Evolutionary conservation across 1,284 basidiomycete genomes (phyloP), one percentile per base, ranked within the genome.

Genomic region (Grifola frondosa): DNA sequence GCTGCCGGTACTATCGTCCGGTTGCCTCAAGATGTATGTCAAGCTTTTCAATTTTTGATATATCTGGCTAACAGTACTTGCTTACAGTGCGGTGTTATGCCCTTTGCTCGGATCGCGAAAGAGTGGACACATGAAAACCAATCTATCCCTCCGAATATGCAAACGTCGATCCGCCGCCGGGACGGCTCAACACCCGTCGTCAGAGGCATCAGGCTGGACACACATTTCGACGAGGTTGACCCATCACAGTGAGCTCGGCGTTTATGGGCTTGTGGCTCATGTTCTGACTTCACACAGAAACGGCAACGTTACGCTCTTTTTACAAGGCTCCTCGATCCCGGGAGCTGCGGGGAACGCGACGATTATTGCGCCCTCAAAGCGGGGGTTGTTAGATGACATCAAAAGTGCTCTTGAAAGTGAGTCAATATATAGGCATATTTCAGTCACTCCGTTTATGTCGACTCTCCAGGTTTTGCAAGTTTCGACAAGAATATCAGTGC

Each of bases 51-150:
- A 13, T 35, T 15, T 17, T 32, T 6, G 21, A 11, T 22, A 5
- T 22, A 22, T 16, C 22, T 10, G 32, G 6, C 15, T 30, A 21
- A 10, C 32, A 10, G 35, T 31, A 22, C 22, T 29, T 22, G 13
- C 35, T 24, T 24, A n/a, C 40, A 78, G 77, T 80, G 77, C 45
- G 74, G 73, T 12, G 52, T 56, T 33, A 68, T 62, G 42, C 70
- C 77, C 0, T 80, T 80, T 52, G 77, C 75, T 1, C 66, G 74
- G 8, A 67, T 81, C n/a, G 68, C 73, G 0, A 61, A 59, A 6
- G 61, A 70, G 4, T 71, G 64, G 64, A 55, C 66, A 10, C 59
- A 71, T 6, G 52, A 63, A 21, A 50, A 67, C 50, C 77, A 78
- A 52, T 63, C 67, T 4, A 58, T 78, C 16, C 74, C 76, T 0